Percentiles rank a stretch among this genome's conserved stretches.
Conservation (phyloP, 1,284 basidiomycete genomes). For the Moniliophthora roreri region DNA sequence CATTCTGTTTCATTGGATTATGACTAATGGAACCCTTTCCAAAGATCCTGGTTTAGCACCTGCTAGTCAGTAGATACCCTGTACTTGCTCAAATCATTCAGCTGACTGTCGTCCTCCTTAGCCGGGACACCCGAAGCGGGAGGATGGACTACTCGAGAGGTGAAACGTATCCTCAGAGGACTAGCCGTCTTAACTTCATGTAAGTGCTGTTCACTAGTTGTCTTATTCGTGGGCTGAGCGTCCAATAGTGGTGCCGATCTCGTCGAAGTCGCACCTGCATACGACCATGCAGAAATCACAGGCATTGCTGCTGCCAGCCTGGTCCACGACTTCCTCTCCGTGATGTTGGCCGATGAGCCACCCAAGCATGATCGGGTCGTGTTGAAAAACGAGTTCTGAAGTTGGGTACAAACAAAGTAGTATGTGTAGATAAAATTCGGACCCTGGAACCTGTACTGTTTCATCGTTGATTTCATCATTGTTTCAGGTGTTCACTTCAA, state of each 20-base stretch:
- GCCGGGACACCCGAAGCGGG: constrained; percentile 60
- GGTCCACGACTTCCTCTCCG: constrained; percentile 59
- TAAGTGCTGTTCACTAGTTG: constrained; percentile 1
- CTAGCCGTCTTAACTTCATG: constrained; percentile 52
- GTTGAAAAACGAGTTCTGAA: background rate
- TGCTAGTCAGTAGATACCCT: constrained; percentile 25
- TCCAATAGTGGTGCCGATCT: constrained; percentile 44
- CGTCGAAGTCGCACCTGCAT: constrained; percentile 50
- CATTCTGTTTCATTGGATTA: background rate
- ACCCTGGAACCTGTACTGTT: background rate
- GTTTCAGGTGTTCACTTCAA: no score
- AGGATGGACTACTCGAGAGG: constrained; percentile 55
- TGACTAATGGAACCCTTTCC: background rate
- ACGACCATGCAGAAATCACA: constrained; percentile 52
- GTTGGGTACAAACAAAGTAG: background rate
- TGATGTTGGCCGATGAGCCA: constrained; percentile 39
- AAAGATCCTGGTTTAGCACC: constrained; percentile 24
- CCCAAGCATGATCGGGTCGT: constrained; percentile 15
- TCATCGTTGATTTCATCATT: no score
- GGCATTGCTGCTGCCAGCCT: constrained; percentile 62
- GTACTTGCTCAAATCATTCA: no score
- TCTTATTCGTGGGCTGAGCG: background rate
- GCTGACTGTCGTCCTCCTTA: constrained; percentile 13
- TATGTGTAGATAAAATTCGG: background rate
- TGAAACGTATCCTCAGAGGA: constrained; percentile 54